Conservation (phyloP, 2,329 filamentous ascomycete genomes). For the Westerdykella sp. region DNA sequence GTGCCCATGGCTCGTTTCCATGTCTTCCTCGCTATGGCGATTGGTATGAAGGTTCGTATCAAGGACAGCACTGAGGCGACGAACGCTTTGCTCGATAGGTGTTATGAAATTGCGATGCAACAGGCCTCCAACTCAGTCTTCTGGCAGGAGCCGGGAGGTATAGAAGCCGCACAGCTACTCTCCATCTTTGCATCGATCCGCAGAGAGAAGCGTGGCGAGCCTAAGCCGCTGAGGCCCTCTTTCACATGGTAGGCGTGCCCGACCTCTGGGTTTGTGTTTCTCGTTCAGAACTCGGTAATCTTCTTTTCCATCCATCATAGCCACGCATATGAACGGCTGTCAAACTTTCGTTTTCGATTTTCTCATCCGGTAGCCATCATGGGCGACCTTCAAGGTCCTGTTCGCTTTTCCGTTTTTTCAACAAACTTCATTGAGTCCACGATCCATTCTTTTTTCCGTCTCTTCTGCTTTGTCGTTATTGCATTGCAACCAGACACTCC, state of each 20-base stretch:
- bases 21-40: conserved; percentile 34
- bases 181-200: conserved; percentile 29
- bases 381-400: too few species aligned
- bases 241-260: conserved; percentile 23
- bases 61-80: conserved; percentile 23
- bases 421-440: too few species aligned
- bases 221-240: conserved; percentile 21
- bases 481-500: too few species aligned
- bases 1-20: conserved; percentile 32
- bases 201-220: conserved; percentile 13
- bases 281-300: neutral
- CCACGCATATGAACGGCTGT: neutral
- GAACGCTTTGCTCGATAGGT: conserved; percentile 30
- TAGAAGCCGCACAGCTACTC: conserved; percentile 30
- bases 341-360: too few species aligned
- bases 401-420: too few species aligned
- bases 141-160: conserved; percentile 29
- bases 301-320: neutral
- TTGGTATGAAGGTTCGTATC: conserved; percentile 32
- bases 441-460: too few species aligned
- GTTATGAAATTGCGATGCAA: conserved; percentile 34
- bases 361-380: too few species aligned
- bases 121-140: conserved; percentile 25
- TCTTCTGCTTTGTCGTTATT: too few species aligned
- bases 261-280: neutral